These are phyloP conservation scores for Lasiosphaeris hirsuta DNA, from an alignment of 495 filamentous ascomycete genomes.

Conservation along the genomic window DNA sequence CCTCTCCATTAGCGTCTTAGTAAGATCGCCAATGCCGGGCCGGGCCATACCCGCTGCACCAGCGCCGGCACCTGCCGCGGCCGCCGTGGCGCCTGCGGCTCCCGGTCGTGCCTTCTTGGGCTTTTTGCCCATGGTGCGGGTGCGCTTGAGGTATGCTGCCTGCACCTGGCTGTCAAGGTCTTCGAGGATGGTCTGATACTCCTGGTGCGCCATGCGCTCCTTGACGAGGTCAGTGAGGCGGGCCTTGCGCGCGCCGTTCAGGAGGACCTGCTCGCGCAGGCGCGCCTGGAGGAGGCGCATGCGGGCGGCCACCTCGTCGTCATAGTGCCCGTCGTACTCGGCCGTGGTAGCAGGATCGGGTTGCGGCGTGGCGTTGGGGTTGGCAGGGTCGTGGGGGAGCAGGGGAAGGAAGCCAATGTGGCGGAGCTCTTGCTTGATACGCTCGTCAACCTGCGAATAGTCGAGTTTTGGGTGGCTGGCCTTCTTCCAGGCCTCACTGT, in stretches of 20 bases:
- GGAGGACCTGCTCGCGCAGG: constrained; percentile 72
- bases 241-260: constrained; percentile 87
- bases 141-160: constrained; percentile 91
- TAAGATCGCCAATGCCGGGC: constrained; percentile 86
- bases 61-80: constrained; percentile 43
- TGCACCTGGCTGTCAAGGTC: constrained; percentile 95
- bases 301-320: constrained; percentile 91
- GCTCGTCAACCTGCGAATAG: constrained; percentile 80
- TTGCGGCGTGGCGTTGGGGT: constrained; percentile 43
- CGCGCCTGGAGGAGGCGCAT: constrained; percentile 79
- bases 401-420: constrained; percentile 84
- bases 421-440: constrained; percentile 85
- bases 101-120: constrained; percentile 83
- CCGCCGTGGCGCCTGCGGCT: constrained; percentile 52
- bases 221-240: constrained; percentile 79
- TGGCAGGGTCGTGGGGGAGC: constrained; percentile 43
- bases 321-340: constrained; percentile 84
- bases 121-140: constrained; percentile 88
- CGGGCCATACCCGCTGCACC: constrained; percentile 56
- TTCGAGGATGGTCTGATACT: constrained; percentile 94
- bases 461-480: constrained; percentile 65
- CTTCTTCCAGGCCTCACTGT: constrained; percentile 55
- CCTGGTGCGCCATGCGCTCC: constrained; percentile 89
- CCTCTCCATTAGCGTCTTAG: constrained; percentile 85
- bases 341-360: constrained; percentile 34